These are phyloP conservation scores for Lepidopterella palustris DNA, from an alignment of 495 filamentous ascomycete species.

Conservation along the genomic window DNA sequence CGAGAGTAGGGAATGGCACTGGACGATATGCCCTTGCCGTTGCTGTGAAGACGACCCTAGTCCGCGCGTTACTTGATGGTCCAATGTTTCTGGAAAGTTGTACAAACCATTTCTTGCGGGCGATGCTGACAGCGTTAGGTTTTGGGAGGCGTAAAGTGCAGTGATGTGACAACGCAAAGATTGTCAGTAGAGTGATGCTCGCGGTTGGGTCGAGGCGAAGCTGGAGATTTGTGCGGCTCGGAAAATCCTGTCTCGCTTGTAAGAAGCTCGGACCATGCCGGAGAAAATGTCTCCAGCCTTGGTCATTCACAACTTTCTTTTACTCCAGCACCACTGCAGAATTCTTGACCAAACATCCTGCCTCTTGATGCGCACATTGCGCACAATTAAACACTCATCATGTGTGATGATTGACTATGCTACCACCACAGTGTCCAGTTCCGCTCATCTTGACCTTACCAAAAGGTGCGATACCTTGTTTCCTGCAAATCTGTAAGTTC, in stretches of 20 bases:
- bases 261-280: not conserved
- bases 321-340: not conserved
- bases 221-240: not conserved
- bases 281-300: not conserved
- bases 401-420: too few species aligned
- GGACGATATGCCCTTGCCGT: slow-evolving; percentile 96
- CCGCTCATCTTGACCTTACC: not conserved
- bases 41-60: slow-evolving; percentile 98
- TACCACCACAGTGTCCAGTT: too few species aligned
- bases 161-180: too few species aligned
- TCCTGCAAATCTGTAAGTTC: not conserved
- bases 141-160: too few species aligned
- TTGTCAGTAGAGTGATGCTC: too few species aligned
- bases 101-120: too few species aligned
- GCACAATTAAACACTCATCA: too few species aligned
- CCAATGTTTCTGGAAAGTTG: too few species aligned
- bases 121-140: too few species aligned
- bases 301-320: not conserved
- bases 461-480: not conserved
- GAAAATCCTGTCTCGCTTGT: not conserved
- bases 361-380: too few species aligned
- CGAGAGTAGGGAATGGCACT: slow-evolving; percentile 96
- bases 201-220: not conserved
- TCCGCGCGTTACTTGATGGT: too few species aligned
- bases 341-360: too few species aligned